phyloP scores from a whole-genome alignment of 257 asterid species.

The Ajuga chamaepitys region DNA sequence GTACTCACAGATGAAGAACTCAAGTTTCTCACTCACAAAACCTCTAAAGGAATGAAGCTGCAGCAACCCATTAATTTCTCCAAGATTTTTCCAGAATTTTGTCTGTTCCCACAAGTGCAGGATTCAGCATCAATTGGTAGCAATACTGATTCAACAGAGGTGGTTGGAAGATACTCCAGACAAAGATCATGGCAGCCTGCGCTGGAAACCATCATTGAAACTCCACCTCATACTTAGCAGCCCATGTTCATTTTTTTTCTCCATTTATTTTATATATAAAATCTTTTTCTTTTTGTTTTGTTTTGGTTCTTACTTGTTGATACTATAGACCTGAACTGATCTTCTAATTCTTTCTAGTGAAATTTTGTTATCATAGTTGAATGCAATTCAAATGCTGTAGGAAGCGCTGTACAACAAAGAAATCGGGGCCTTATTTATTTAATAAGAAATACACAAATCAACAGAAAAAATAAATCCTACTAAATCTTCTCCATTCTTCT shows the following conservation, averaged over 20 bases:
- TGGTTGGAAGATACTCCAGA: slow-evolving; percentile 28
- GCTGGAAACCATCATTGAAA: slow-evolving; percentile 59
- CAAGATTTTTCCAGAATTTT: slow-evolving; percentile 49
- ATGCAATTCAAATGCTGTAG: no score
- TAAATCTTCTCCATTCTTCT: no score
- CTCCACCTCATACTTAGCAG: slow-evolving; percentile 32
- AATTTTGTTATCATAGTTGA: no score
- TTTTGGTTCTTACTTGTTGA: neutral
- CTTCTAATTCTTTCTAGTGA: no score
- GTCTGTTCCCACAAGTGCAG: slow-evolving; percentile 29
- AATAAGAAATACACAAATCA: no score
- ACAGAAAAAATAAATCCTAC: no score
- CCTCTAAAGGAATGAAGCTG: slow-evolving; percentile 36
- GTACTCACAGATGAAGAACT: slow-evolving; percentile 58
- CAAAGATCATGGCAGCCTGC: slow-evolving; percentile 77
- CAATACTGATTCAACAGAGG: neutral
- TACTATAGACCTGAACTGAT: no score
- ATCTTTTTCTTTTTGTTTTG: neutral
- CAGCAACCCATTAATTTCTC: slow-evolving; percentile 29
- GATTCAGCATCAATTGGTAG: neutral
- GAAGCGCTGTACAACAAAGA: no score
- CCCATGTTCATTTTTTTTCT: neutral
- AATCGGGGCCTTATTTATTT: no score
- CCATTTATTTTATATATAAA: neutral
- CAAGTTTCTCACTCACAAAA: slow-evolving; percentile 19